phyloP scores from a whole-genome alignment of 495 filamentous ascomycete species.

The Aspergillus sclerotioniger region DNA sequence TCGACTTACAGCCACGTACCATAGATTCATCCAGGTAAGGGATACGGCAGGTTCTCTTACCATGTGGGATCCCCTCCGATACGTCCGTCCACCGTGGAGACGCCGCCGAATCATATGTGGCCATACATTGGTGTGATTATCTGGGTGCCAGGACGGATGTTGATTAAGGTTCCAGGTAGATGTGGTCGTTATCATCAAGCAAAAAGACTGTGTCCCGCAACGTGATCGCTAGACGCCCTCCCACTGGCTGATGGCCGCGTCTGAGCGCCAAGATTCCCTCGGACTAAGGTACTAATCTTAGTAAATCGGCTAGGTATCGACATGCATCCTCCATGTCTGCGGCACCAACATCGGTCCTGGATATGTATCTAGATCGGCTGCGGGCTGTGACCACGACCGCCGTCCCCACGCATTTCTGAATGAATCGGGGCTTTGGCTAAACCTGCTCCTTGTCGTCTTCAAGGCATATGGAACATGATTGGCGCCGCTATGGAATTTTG shows the following conservation, averaged over 20 bases:
- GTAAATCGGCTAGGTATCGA: background rate
- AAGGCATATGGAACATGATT: background rate
- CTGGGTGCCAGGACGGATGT: background rate
- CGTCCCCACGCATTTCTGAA: background rate
- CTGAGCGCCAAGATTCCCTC: background rate
- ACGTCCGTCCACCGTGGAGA: background rate
- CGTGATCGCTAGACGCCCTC: background rate
- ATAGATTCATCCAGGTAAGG: background rate
- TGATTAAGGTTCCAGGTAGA: background rate
- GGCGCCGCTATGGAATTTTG: background rate
- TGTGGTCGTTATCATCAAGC: background rate
- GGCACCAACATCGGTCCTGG: too few species aligned
- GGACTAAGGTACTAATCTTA: background rate
- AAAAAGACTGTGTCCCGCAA: background rate
- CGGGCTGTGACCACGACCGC: background rate
- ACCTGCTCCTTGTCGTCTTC: background rate
- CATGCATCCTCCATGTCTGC: background rate
- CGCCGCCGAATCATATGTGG: background rate
- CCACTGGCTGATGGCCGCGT: background rate
- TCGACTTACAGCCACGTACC: background rate
- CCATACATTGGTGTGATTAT: background rate
- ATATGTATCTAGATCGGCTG: background rate
- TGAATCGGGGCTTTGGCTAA: background rate
- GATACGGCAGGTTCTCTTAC: background rate
- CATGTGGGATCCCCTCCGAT: background rate